Base-by-base conservation (phyloP, 805 yeast species). In the Candida ficus region DNA sequence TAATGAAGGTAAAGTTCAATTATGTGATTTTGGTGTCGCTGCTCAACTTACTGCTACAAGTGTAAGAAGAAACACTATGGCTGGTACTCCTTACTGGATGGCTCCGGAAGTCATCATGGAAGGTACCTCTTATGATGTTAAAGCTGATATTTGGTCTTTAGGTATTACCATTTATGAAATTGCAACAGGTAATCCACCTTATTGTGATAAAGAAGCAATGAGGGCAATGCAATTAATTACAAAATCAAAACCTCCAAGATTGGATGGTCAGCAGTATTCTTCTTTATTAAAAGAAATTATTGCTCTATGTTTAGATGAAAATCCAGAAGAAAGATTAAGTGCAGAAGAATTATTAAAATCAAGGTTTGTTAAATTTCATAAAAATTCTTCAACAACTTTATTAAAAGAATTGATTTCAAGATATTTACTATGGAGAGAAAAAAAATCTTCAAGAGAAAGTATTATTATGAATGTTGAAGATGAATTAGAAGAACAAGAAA, bases 11-110 rank as follows among this genome's bases (percentile, higher is more conserved):
- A 76, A 74, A 38, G 95, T 95, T 5, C 87, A 86, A 56, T 72
- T 93, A 33, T 91, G 98, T 70, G 99, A 93, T 62, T 93, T 93
- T 64, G 99, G 99, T 25, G 99, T 95, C 18, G 99, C 99, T 1
- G 97, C 97, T 2, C 91, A 88, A 58, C 67, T 90, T 33, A 78
- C 95, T 3, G 73, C 90, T 28, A 74, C 81, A 29, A 77, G 80
- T 16, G 60, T 81, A 34, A 87, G 89, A 58, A 71, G 99, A 52
- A 85, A 91, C 27, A 93, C 99, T 0, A 89, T 95, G 78, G 98
- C 96, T 0, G 95, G 95, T 7, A 85, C 95, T 1, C 95, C 95
- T 0, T 93, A 89, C 58, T 93, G 99, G 99, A 93, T 93, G 99
- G 97, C 99, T 0, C 99, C 99, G 0, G 99, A 91, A 61, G 99